Conservation (phyloP, 2,329 filamentous ascomycete genomes). For the Aspergillus quadricinctus region DNA sequence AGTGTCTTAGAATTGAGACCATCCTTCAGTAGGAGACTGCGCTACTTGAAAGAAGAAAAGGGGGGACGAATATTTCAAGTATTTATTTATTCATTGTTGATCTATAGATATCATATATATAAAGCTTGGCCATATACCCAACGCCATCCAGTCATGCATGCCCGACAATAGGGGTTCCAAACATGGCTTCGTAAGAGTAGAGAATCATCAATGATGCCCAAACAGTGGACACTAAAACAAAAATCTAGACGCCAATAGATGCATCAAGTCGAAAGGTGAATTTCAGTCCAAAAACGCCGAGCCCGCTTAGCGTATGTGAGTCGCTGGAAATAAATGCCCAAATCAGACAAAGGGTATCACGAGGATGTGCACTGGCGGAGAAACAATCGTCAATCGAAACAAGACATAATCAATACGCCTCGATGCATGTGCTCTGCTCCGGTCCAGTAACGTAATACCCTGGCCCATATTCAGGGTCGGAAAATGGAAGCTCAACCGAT, state of each 20-base stretch:
- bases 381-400: slow-evolving; percentile 4
- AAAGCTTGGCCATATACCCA: not conserved
- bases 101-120: not conserved
- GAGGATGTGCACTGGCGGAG: not conserved
- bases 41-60: not conserved
- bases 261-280: slow-evolving; percentile 3
- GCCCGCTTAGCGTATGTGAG: not conserved
- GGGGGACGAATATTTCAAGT: not conserved
- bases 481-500: slow-evolving; percentile 38
- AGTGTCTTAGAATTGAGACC: not conserved
- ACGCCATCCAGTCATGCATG: not conserved
- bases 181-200: slow-evolving; percentile 6
- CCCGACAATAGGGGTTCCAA: slow-evolving; percentile 9
- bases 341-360: not conserved
- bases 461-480: slow-evolving; percentile 41
- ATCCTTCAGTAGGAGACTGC: not conserved
- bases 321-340: not conserved
- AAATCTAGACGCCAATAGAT: slow-evolving; percentile 8
- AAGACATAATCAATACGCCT: slow-evolving; percentile 41
- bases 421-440: slow-evolving; percentile 43
- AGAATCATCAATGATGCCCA: slow-evolving; percentile 10
- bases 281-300: not conserved
- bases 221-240: slow-evolving; percentile 9
- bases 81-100: not conserved
- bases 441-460: slow-evolving; percentile 46